Evolutionary conservation across 208 protist genomes (phyloP), one percentile per base, ranked within the genome.

Genomic region (Naegleria fowleri): DNA sequence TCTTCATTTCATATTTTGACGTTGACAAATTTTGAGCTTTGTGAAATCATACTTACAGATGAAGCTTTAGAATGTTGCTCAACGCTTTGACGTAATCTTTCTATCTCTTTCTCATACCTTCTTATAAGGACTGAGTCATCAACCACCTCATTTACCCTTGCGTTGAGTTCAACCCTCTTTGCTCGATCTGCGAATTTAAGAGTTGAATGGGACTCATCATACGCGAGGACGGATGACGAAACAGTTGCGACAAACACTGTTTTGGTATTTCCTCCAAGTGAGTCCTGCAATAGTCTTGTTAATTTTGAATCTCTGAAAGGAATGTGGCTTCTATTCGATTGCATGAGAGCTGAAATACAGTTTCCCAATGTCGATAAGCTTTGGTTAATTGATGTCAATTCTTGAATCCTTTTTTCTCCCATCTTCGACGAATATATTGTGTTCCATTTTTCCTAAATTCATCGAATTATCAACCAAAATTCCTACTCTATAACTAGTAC

Each of bases 281-380:
- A 91, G 89, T 95, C 93, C 88, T 95, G 91, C 3, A 95, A 92
- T 38, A 89, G 90, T 51, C 95, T 76, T n/a, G 95, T 96, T 48
- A 96, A 92, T 91, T 96, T 95, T 67, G 93, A 96, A 92, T 98
- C 95, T 58, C 96, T 91, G 79, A 97, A 98, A 11, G 96, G 96
- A 39, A 98, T 92, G 89, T 97, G 94, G 92, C 97, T 97, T 40
- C 52, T 92, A 84, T 92, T 58, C 19, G 90, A 38, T 75, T 97
- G 95, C 94, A 95, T 41, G 95, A 93, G 59, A 19, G 90, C 92
- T 41, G 87, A 92, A 40, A 93, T 91, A 67, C 92, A 93, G 55
- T 92, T 93, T 16, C 89, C 92, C 5, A 93, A 48, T 15, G 92
- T 90, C 0, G 93, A 41, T 11, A 93, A 51, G 29, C 83, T 91